Evolutionary conservation across 2,329 filamentous ascomycete species (phyloP), one percentile per base, ranked within the genome.

Genomic region (Epicoccum nigrum): DNA sequence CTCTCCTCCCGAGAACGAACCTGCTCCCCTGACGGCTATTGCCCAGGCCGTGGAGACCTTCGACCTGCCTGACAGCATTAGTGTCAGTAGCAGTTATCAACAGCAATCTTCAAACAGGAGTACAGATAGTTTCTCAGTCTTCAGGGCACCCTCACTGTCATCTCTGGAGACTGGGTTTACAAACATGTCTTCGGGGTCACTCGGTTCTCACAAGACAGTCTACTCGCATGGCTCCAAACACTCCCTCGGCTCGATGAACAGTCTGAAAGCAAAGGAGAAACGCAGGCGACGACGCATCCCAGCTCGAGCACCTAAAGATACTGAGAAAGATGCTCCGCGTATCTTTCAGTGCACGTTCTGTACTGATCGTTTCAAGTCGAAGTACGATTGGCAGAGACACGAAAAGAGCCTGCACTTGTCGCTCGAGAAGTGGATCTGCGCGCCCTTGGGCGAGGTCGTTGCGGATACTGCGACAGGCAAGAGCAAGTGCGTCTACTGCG

Each of bases 1-100:
- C 68, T 87, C 84, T 59, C 86, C 86, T 30, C 86, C 86, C 39
- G 85, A 88, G 74, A 80, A 88, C 78, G 86, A 88, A 80, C 83
- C 86, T 62, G 86, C 85, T 55, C 79, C 83, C 6, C 77, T 86
- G 51, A 82, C 79, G 30, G 85, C 83, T 76, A 88, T 88, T 75
- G 80, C 81, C 38, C 78, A 83, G 66, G 85, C 85, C 62, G 78
- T 88, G 33, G 75, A 74, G 51, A 62, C 65, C 11, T 69, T 71
- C 46, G 67, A 72, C 33, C 64, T 59, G 13, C 71, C 67, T 13
- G 61, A 67, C 38, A 46, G 63, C 11, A 42, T 56, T 12, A 74
- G 68, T 44, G 59, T 68, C 3, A 74, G 74, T 4, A 76, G 72
- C 45, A 70, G 69, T 40, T 71, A 72, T 39, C 68, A 79, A 49